These are phyloP conservation scores for Aspergillus luchuensis DNA, from an alignment of 2,329 filamentous ascomycete species.

Conservation along the genomic window DNA sequence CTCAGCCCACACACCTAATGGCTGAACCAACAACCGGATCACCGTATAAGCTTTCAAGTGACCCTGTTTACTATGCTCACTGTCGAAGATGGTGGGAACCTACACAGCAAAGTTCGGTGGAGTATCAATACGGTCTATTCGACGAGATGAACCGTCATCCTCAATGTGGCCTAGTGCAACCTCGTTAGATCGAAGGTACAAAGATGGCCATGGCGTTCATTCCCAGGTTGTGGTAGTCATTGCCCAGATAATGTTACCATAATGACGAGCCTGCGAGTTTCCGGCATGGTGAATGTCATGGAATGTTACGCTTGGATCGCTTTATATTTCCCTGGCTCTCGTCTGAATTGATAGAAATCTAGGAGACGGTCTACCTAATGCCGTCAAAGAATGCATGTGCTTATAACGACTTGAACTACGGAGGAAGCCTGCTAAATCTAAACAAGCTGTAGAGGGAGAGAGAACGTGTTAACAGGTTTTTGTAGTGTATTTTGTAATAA, in stretches of 20 bases:
- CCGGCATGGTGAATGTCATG: no score
- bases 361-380: no score
- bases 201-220: neutral
- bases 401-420: no score
- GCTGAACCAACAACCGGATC: constrained; percentile 34
- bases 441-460: neutral
- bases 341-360: no score
- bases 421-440: neutral
- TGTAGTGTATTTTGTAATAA: neutral
- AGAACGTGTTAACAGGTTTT: neutral
- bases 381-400: neutral
- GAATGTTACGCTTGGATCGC: no score
- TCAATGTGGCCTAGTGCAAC: constrained; percentile 19
- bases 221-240: neutral
- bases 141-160: constrained; percentile 35
- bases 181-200: neutral
- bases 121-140: constrained; percentile 43
- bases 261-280: no score
- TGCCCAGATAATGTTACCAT: neutral
- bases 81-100: constrained; percentile 43
- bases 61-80: constrained; percentile 42
- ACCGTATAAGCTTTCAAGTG: constrained; percentile 40
- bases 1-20: constrained; percentile 9
- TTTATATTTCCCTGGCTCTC: no score
- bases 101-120: constrained; percentile 32